Base-by-base conservation (phyloP, 345 rosid species). In the Mercurialis annua region DNA sequence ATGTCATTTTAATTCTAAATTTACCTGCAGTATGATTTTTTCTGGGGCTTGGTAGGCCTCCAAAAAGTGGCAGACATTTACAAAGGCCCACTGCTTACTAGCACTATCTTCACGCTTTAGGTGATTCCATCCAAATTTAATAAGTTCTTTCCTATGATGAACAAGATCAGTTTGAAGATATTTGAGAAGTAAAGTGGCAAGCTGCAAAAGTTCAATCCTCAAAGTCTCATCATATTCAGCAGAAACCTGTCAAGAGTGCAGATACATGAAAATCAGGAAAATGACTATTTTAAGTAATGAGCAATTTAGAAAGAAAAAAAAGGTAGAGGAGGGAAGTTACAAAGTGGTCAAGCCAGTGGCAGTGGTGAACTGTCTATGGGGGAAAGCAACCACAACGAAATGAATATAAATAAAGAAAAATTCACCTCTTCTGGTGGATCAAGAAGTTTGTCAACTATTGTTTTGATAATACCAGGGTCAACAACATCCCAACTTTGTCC, bases 81-180 rank as follows among this genome's bases (percentile, higher is more conserved):
- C 99, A 85, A 94, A 94, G 54, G 99, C 99, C 99, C 99, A 94
- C 78, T 94, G 99, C 83, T 94, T 94, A 81, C 99, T 94, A 72
- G 97, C 99, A 85, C 99, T 94, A 68, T 94, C 99, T 80, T 94
- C 99, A 54, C 99, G 92, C 77, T 94, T 94, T 63, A 94, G 96
- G 83, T 94, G 99, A 86, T 91, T 94, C 99, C 99, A 94, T 49
- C 99, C 99, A 81, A 94, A 94, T 80, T 94, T 94, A 70, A 94
- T 94, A 56, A 94, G 90, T 73, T 94, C 99, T 78, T 94, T 94
- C 78, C 99, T 86, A 71, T 94, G 99, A 59, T 87, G 92, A 79
- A 94, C 97, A 73, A 94, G 97, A 76, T 94, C 97, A 80, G 44
- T 81, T 78, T 94, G 99, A 64, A 94, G 98, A 84, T 91, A 78